These are phyloP conservation scores for Fusarium sterilihyphosum DNA, from an alignment of 2,329 filamentous ascomycete species.

Conservation along the genomic window DNA sequence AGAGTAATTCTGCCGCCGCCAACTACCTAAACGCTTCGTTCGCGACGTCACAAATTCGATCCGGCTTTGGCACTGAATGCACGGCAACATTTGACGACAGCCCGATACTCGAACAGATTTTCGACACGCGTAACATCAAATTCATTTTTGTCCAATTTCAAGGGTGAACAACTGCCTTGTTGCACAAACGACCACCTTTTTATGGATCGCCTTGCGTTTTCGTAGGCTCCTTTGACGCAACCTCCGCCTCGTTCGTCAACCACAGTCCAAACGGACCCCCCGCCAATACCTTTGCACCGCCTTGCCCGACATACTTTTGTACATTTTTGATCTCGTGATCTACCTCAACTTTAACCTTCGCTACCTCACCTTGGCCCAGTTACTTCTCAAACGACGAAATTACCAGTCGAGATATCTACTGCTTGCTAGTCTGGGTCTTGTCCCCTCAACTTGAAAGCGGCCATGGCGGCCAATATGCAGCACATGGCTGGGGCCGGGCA, in stretches of 20 bases:
- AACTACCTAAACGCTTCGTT: conserved; percentile 7
- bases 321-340: not conserved
- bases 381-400: not conserved
- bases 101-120: conserved; percentile 1
- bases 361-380: not conserved
- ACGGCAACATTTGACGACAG: conserved; percentile 3
- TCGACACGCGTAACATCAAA: conserved; percentile 26
- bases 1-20: conserved; percentile 13
- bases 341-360: not conserved
- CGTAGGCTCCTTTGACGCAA: conserved; percentile 44
- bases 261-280: not conserved
- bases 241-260: conserved; percentile 28
- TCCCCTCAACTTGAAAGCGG: conserved; percentile 48
- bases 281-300: conserved; percentile 14
- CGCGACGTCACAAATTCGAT: conserved; percentile 18
- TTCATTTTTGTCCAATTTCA: conserved; percentile 8
- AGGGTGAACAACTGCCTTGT: conserved; percentile 23
- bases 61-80: conserved; percentile 20
- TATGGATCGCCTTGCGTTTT: conserved; percentile 46
- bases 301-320: conserved; percentile 2
- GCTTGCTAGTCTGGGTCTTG: conserved; percentile 33
- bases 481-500: conserved; percentile 62
- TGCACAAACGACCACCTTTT: conserved; percentile 41
- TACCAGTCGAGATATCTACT: conserved; percentile 8
- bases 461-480: conserved; percentile 70